phyloP scores from a whole-genome alignment of 2,329 filamentous ascomycete genomes.

The Hypomyces perniciosus region DNA sequence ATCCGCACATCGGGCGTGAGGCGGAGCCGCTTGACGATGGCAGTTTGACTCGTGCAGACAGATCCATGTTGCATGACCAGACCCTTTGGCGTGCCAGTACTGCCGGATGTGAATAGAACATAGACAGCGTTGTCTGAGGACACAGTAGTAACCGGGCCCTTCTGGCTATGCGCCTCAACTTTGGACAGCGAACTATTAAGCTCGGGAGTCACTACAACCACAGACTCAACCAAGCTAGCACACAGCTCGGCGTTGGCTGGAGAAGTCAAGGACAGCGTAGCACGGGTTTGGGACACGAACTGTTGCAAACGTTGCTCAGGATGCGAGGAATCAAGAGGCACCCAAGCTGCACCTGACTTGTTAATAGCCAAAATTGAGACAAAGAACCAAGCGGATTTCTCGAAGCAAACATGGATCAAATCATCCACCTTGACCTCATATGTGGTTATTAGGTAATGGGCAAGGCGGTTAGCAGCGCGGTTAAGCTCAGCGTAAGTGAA shows the following conservation, averaged over 20 bases:
- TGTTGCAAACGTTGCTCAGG: slow-evolving; percentile 7
- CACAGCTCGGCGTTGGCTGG: not conserved
- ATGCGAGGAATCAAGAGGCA: slow-evolving; percentile 13
- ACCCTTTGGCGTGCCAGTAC: slow-evolving; percentile 21
- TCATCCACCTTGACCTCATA: slow-evolving; percentile 14
- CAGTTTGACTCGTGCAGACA: slow-evolving; percentile 6
- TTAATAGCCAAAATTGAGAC: slow-evolving; percentile 16
- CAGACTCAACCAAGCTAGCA: not conserved
- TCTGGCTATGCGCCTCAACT: not conserved
- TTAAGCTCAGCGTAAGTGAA: slow-evolving; percentile 34
- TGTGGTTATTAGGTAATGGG: slow-evolving; percentile 6
- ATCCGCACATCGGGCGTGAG: slow-evolving; percentile 5
- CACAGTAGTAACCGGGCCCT: not conserved
- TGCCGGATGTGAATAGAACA: slow-evolving; percentile 21
- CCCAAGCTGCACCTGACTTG: slow-evolving; percentile 15
- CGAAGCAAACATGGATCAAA: slow-evolving; percentile 10
- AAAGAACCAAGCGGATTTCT: slow-evolving; percentile 15
- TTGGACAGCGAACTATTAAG: slow-evolving; percentile 2
- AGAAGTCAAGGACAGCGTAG: slow-evolving; percentile 4
- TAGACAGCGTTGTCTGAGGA: slow-evolving; percentile 15
- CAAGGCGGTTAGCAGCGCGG: slow-evolving; percentile 10
- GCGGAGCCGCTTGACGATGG: slow-evolving; percentile 8
- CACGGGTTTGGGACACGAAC: slow-evolving; percentile 3
- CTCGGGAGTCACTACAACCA: slow-evolving; percentile 1
- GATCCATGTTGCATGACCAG: slow-evolving; percentile 18